A percentile compares a stretch with the other conserved stretches of the same genome.
phyloP scores from a whole-genome alignment of 1,284 basidiomycete species.

The Cutaneotrichosporon sp. region DNA sequence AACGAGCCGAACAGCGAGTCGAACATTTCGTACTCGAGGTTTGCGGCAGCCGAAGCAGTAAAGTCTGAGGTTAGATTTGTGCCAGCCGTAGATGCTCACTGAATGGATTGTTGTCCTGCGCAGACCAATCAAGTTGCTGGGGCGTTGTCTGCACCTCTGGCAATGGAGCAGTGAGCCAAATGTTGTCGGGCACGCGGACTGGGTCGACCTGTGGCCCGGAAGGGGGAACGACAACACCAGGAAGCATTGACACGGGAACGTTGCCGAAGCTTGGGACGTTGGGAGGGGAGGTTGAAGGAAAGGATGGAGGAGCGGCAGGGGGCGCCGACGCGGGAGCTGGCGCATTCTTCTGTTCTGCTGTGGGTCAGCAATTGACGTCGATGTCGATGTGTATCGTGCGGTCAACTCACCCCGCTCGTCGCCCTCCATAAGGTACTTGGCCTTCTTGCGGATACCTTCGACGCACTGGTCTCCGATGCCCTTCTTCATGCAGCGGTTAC shows the following conservation, averaged over 20 bases:
- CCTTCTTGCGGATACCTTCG: constrained; percentile 94
- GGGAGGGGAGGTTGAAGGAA: constrained; percentile 12
- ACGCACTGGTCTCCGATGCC: constrained; percentile 82
- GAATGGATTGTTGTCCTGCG: constrained; percentile 17
- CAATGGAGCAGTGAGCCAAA: constrained; percentile 23
- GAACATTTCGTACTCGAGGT: constrained; percentile 40
- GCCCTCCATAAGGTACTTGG: constrained; percentile 91
- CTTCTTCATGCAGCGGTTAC: constrained; percentile 89
- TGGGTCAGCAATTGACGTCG: neutral
- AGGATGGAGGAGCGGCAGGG: constrained; percentile 1
- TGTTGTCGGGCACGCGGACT: constrained; percentile 20
- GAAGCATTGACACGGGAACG: constrained; percentile 16
- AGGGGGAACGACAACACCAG: constrained; percentile 7
- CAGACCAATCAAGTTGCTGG: constrained; percentile 12
- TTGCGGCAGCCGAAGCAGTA: constrained; percentile 22
- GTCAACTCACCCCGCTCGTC: constrained; percentile 71
- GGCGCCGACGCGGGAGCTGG: neutral
- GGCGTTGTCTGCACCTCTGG: constrained; percentile 13
- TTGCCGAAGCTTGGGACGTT: constrained; percentile 4
- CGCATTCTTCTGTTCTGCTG: neutral
- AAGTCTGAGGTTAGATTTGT: constrained; percentile 10
- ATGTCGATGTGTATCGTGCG: neutral
- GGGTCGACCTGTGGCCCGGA: constrained; percentile 7
- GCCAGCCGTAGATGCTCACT: constrained; percentile 17
- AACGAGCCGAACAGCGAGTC: constrained; percentile 40